A percentile compares a stretch with the other conserved stretches of the same genome.
Evolutionary conservation across 768 basidiomycete species (phyloP).

Genomic region (Dentipellis fragilis): DNA sequence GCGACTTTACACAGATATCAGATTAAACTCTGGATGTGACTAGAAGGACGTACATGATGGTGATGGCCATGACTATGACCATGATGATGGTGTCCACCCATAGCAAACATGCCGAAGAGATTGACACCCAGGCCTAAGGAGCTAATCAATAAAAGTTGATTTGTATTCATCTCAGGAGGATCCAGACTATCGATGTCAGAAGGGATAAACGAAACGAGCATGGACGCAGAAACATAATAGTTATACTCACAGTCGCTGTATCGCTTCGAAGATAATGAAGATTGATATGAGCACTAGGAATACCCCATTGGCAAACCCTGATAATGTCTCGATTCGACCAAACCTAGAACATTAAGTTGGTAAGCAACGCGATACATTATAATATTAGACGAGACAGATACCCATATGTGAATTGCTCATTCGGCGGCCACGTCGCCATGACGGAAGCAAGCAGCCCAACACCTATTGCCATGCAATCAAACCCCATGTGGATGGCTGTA

Average conservation of each 20-base stretch:
- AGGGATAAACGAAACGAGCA: neutral
- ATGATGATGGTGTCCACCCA: constrained; percentile 90
- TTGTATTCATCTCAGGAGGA: constrained; percentile 97
- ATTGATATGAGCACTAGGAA: constrained; percentile 90
- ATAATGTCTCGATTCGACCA: constrained; percentile 91
- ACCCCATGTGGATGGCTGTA: constrained; percentile 97
- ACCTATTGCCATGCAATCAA: constrained; percentile 95
- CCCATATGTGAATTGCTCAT: constrained; percentile 95
- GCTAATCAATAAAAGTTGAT: constrained; percentile 83
- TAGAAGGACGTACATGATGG: constrained; percentile 2
- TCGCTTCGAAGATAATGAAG: constrained; percentile 97
- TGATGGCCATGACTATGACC: constrained; percentile 4
- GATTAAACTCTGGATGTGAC: neutral
- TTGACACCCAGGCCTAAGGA: constrained; percentile 87
- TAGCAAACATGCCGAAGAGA: constrained; percentile 97
- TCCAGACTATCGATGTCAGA: constrained; percentile 45
- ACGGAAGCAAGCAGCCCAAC: constrained; percentile 94
- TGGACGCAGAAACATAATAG: neutral
- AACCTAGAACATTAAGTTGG: constrained; percentile 40
- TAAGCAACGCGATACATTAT: neutral
- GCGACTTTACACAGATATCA: too few species aligned
- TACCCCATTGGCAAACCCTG: constrained; percentile 96
- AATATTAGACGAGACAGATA: constrained; percentile 23
- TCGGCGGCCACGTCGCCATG: constrained; percentile 96
- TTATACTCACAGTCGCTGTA: constrained; percentile 71